Evolutionary conservation across 129 eudicot species (phyloP), one percentile per base, ranked within the genome.

Genomic region (Rutidosis leptorrhynchoides): DNA sequence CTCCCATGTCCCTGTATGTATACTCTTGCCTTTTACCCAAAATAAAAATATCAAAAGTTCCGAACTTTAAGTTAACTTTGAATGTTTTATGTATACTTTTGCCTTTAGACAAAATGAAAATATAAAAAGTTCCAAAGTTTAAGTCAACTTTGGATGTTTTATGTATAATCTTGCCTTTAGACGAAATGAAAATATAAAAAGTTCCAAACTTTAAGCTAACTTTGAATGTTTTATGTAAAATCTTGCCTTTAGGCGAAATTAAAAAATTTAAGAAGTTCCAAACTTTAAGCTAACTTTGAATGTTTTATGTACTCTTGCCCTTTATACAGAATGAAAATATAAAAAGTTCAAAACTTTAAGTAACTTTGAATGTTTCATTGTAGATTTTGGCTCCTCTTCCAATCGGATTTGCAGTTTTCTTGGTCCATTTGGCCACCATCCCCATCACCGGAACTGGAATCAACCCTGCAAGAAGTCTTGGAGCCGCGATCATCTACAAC

Each of bases 401-500:
- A 15, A 84, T 84, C 8, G 90, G 90, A 55, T 84, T 84, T 27
- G 90, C 90, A 0, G 90, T 85, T 64, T 85, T 85, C 75, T 73
- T 79, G 82, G 90, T 85, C 32, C 90, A 85, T 69, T 85, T 85
- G 82, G 90, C 90, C 16, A 81, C 90, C 58, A 85, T 85, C 66
- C 90, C 87, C 65, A 85, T 85, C 73, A 84, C 90, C 1, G 90
- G 86, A 68, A 84, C 90, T n/a, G 90, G 90, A 20, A 85, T 85
- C 42, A 85, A 85, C 79, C 92, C 92, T 61, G 87, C 92, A 32
- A 72, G 92, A 26, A 85, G 92, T 75, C 92, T 85, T 51, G 87
- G 92, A 23, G 87, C 92, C 56, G 92, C 92, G 16, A 79, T 85
- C 20, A 68, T 85, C 61, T 85, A 76, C 85, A 85, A 85, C 92